phyloP scores from a whole-genome alignment of 176 grass and related monocot species.

The Bothriochloa decipiens region DNA sequence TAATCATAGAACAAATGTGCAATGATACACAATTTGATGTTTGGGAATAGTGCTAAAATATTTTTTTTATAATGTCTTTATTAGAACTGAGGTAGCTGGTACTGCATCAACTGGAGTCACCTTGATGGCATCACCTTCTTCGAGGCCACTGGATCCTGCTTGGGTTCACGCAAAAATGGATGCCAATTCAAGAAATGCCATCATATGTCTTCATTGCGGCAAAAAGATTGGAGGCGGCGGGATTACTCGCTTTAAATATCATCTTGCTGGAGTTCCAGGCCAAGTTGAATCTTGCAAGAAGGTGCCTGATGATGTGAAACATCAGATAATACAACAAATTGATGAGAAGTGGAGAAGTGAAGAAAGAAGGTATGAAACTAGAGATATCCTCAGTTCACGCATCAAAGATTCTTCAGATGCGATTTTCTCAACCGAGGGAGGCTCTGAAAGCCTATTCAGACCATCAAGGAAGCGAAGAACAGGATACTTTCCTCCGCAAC shows the following conservation, averaged over 20 bases:
- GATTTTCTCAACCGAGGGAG: conserved; percentile 26
- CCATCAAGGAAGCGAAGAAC: conserved; percentile 49
- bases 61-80: neutral
- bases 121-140: conserved; percentile 43
- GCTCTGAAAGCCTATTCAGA: conserved; percentile 32
- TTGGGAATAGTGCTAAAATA: conserved; percentile 1
- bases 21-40: conserved; percentile 6
- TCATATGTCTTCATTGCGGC: conserved; percentile 58
- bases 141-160: conserved; percentile 50
- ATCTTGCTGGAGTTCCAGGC: conserved; percentile 63
- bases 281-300: conserved; percentile 57
- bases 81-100: conserved; percentile 10
- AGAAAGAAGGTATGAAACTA: conserved; percentile 44
- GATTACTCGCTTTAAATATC: conserved; percentile 58
- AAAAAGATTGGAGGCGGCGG: conserved; percentile 45
- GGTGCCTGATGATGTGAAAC: conserved; percentile 51
- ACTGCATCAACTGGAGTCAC: conserved; percentile 2
- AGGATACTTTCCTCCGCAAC: conserved; percentile 16
- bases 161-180: conserved; percentile 55
- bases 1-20: neutral
- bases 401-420: conserved; percentile 23
- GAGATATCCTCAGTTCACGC: neutral
- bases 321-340: conserved; percentile 49
- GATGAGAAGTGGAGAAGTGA: conserved; percentile 37
- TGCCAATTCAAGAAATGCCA: conserved; percentile 35